A percentile compares a stretch with the other conserved stretches of the same genome.
phyloP scores from a whole-genome alignment of 2,329 filamentous ascomycete genomes.

The Emericellopsis atlantica region DNA sequence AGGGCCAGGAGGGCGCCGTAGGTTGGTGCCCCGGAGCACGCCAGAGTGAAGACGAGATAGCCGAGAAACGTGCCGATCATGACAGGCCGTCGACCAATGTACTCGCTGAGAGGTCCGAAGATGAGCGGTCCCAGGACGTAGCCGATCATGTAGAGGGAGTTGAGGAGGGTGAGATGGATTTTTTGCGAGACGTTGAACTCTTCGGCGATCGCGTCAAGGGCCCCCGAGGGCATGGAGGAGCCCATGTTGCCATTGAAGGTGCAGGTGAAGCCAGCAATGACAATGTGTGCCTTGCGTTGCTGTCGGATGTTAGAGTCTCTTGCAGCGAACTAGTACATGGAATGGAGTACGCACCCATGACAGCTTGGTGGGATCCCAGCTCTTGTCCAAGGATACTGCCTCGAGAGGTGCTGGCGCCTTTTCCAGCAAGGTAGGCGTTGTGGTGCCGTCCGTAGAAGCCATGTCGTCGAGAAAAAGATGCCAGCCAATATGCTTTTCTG shows the following conservation, averaged over 20 bases:
- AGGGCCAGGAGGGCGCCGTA: conserved; percentile 29
- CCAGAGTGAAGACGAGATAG: conserved; percentile 18
- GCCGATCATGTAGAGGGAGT: conserved; percentile 21
- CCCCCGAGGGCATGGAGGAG: conserved; percentile 21
- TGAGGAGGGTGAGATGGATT: conserved; percentile 17
- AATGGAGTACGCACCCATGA: conserved; percentile 10
- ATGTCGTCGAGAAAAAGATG: too few species aligned
- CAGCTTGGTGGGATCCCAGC: conserved; percentile 16
- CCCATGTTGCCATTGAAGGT: conserved; percentile 23
- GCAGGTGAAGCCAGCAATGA: conserved; percentile 20
- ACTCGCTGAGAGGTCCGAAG: conserved; percentile 21
- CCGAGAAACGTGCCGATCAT: conserved; percentile 18
- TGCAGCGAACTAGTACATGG: neutral
- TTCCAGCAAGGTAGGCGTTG: too few species aligned
- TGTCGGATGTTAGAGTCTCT: conserved; percentile 1
- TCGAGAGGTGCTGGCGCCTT: too few species aligned
- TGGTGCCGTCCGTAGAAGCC: too few species aligned
- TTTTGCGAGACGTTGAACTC: conserved; percentile 13
- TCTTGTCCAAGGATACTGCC: neutral
- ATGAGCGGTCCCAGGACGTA: conserved; percentile 20
- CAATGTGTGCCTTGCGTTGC: conserved; percentile 17
- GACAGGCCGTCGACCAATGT: conserved; percentile 18
- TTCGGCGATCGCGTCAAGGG: conserved; percentile 18
- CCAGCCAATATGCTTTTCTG: too few species aligned
- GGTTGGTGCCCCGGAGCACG: conserved; percentile 25